Conservation (phyloP, 164 flowering plant species). For the Amborella trichopoda region DNA sequence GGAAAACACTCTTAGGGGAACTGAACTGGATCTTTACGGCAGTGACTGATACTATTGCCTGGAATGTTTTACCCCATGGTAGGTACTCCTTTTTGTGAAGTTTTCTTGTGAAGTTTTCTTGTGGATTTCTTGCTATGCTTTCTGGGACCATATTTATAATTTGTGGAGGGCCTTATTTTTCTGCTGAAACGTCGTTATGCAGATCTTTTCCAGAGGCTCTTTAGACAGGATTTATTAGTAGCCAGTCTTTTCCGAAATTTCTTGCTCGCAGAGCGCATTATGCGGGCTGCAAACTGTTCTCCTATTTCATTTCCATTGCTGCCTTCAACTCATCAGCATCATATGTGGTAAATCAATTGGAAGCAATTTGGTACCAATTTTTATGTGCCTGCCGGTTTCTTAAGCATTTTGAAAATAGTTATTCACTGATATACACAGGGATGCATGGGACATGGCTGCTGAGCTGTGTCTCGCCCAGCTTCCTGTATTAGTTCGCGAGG, state of each 20-base stretch:
- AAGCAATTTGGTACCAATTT: not conserved
- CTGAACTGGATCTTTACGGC: constrained; percentile 99
- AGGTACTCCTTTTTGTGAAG: constrained; percentile 9
- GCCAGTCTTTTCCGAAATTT: constrained; percentile 94
- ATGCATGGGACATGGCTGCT: constrained; percentile 99
- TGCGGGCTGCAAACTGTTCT: constrained; percentile 97
- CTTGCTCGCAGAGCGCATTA: constrained; percentile 94
- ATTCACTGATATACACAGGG: constrained; percentile 41
- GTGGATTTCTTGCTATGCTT: not conserved
- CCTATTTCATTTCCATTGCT: constrained; percentile 84
- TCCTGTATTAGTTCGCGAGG: constrained; percentile 43
- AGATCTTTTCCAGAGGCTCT: constrained; percentile 92
- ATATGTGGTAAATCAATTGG: constrained; percentile 67
- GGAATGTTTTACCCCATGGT: constrained; percentile 99
- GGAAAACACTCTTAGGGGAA: constrained; percentile 92
- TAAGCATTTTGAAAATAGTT: too few relatives aligned
- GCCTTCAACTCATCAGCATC: constrained; percentile 98
- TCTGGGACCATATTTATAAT: too few relatives aligned
- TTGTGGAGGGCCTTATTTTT: not conserved
- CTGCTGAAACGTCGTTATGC: constrained; percentile 16
- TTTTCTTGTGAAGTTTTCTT: not conserved
- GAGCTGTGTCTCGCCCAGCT: constrained; percentile 94
- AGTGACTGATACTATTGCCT: constrained; percentile 96
- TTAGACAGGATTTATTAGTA: constrained; percentile 91
- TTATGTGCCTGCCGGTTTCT: too few relatives aligned